These are phyloP conservation scores for Citrus australasica DNA, from an alignment of 345 rosid genomes.

Conservation along the genomic window DNA sequence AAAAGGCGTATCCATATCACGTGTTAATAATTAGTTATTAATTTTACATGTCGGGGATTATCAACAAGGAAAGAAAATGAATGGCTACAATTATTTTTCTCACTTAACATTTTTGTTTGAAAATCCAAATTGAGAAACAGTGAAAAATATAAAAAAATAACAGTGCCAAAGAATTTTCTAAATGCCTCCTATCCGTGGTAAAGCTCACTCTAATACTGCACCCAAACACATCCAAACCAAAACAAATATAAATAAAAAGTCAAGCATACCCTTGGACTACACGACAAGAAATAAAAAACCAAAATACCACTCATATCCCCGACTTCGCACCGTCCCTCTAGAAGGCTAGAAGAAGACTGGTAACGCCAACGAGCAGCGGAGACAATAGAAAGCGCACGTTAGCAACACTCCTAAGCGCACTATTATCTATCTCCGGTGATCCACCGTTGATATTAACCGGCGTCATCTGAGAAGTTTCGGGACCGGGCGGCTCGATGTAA, in stretches of 20 bases:
- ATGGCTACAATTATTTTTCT: neutral
- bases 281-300: neutral
- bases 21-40: neutral
- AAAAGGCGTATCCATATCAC: neutral
- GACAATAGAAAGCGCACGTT: constrained; percentile 3
- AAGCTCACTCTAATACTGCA: neutral
- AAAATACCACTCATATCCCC: neutral
- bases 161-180: neutral
- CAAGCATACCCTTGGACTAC: neutral
- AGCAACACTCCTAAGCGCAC: constrained; percentile 11
- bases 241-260: neutral
- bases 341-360: neutral
- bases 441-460: constrained; percentile 27
- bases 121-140: neutral
- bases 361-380: constrained; percentile 12
- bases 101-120: neutral
- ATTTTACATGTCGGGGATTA: neutral
- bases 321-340: neutral
- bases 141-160: neutral
- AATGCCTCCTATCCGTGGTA: neutral
- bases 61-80: neutral
- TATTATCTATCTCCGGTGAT: constrained; percentile 14
- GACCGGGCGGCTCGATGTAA: constrained; percentile 40
- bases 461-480: constrained; percentile 31
- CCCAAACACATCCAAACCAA: neutral